These are phyloP conservation scores for Globisporangium irregulare DNA, from an alignment of 352 stramenopile species.

Conservation along the genomic window DNA sequence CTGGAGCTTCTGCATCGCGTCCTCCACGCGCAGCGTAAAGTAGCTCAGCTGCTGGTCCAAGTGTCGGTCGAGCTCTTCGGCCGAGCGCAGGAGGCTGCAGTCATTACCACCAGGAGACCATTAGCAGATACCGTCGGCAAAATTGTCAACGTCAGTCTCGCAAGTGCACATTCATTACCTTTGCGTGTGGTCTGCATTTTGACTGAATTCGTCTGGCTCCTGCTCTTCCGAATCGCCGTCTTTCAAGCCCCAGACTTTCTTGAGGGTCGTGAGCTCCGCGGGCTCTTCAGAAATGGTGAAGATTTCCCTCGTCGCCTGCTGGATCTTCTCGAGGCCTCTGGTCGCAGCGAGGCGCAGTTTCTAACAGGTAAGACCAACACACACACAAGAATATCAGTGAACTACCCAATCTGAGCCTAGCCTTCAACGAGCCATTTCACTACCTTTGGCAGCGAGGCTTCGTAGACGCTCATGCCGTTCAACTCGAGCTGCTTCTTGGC, in stretches of 20 bases:
- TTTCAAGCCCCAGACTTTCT: constrained; percentile 51
- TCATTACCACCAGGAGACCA: neutral
- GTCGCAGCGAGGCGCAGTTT: constrained; percentile 40
- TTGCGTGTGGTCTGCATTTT: neutral
- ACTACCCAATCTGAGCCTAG: neutral
- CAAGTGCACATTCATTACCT: constrained; percentile 3
- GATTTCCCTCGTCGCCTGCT: constrained; percentile 30
- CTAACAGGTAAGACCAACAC: constrained; percentile 15
- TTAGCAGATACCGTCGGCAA: neutral
- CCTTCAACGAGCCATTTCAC: neutral
- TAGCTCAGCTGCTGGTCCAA: constrained; percentile 42
- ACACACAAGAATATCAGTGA: neutral
- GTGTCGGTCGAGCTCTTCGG: constrained; percentile 41
- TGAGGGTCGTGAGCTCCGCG: constrained; percentile 44
- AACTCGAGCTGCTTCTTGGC: constrained; percentile 55
- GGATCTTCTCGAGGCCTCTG: constrained; percentile 39
- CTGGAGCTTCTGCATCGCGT: constrained; percentile 34
- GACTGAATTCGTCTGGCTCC: neutral
- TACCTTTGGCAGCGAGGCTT: constrained; percentile 44
- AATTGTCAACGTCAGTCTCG: no score
- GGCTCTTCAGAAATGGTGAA: constrained; percentile 36
- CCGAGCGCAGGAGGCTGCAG: constrained; percentile 32
- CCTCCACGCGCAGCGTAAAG: constrained; percentile 29
- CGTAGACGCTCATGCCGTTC: constrained; percentile 41
- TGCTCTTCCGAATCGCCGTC: constrained; percentile 1